Conservation (phyloP, 2,329 filamentous ascomycete genomes). For the Diaporthe capsici region DNA sequence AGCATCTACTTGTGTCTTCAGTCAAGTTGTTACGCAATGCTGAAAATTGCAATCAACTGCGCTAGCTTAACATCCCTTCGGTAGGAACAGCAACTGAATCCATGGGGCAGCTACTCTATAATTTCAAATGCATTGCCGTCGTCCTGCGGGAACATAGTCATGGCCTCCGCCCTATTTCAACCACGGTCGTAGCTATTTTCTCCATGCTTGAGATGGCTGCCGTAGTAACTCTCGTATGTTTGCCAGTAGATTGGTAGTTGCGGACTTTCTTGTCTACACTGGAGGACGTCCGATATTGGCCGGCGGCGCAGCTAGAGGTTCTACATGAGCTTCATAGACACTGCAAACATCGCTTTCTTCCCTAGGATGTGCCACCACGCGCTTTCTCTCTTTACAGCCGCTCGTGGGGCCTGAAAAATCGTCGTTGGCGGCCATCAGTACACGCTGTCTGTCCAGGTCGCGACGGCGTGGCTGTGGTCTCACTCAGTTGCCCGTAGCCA, state of each 20-base stretch:
- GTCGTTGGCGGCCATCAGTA: neutral
- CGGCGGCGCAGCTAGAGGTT: neutral
- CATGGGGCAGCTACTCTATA: no score
- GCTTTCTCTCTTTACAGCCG: no score
- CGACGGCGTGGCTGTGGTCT: neutral
- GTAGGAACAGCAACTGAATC: no score
- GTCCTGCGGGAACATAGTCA: no score
- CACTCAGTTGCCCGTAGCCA: neutral
- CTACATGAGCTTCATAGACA: neutral
- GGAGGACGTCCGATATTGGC: neutral
- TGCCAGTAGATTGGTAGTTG: neutral
- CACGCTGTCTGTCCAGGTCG: neutral
- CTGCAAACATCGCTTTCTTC: accelerated
- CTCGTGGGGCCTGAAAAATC: neutral
- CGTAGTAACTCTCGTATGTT: neutral
- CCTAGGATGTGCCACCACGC: no score
- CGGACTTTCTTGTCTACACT: neutral
- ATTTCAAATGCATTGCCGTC: no score
- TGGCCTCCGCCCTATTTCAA: no score
- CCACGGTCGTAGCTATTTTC: no score
- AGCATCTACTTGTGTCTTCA: no score
- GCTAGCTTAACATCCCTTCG: no score
- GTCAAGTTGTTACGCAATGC: no score
- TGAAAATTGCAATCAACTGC: no score
- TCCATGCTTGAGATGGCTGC: neutral